These are phyloP conservation scores for Glebionis coronaria DNA, from an alignment of 129 eudicot species.

Conservation along the genomic window DNA sequence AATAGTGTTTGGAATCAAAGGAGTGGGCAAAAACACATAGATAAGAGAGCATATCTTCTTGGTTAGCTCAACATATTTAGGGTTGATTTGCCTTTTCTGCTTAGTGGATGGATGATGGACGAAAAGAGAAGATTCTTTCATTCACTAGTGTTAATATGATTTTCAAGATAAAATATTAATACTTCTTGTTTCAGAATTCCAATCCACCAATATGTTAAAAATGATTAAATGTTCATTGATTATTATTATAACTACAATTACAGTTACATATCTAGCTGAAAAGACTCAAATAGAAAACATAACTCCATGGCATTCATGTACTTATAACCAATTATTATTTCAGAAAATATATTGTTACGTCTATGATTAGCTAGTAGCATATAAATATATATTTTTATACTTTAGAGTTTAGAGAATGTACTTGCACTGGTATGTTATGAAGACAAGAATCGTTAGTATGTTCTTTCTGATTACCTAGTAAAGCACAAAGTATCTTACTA, in stretches of 20 bases:
- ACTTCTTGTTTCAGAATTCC: background rate
- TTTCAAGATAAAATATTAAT: slow-evolving; percentile 7
- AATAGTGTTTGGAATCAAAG: slow-evolving; percentile 24
- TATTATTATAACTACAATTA: background rate
- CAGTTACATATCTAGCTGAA: too few species aligned
- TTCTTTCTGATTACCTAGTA: too few species aligned
- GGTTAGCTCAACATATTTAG: slow-evolving; percentile 41
- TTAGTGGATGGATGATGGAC: slow-evolving; percentile 49
- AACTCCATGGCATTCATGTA: too few species aligned
- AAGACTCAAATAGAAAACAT: too few species aligned
- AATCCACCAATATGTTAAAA: background rate
- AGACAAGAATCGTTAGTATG: too few species aligned
- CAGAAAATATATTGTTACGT: too few species aligned
- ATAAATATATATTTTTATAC: too few species aligned
- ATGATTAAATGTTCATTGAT: background rate
- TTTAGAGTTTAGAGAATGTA: too few species aligned
- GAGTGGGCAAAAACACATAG: slow-evolving; percentile 44
- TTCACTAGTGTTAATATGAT: slow-evolving; percentile 22
- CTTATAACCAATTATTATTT: too few species aligned
- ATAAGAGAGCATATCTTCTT: slow-evolving; percentile 49
- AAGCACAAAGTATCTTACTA: too few species aligned
- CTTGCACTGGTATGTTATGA: too few species aligned
- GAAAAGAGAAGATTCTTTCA: slow-evolving; percentile 45
- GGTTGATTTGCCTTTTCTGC: slow-evolving; percentile 37
- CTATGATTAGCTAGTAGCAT: too few species aligned